phyloP scores from a whole-genome alignment of 106 monocot genomes.

The Phalaenopsis equestris region DNA sequence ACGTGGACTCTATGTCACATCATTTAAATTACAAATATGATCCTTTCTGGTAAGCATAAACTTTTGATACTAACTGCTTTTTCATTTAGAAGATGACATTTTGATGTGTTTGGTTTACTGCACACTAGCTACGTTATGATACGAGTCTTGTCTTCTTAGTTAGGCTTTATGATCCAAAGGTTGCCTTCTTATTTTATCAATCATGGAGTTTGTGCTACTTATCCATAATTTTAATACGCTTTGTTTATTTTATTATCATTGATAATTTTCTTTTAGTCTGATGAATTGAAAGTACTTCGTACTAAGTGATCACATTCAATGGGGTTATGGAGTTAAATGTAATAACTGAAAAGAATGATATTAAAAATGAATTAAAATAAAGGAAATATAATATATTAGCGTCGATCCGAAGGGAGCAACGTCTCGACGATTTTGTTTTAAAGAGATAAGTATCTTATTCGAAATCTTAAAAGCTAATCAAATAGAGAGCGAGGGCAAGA shows the following conservation, averaged over 20 bases:
- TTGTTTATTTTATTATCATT: background rate
- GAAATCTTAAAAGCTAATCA: no score
- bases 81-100: background rate
- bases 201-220: background rate
- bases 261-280: background rate
- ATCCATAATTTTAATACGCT: background rate
- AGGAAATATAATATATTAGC: no score
- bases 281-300: background rate
- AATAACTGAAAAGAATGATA: no score
- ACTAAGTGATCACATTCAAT: background rate
- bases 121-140: background rate
- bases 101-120: background rate
- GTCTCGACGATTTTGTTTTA: no score
- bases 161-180: background rate
- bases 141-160: background rate
- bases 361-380: no score
- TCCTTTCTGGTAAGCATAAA: background rate
- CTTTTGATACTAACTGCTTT: background rate
- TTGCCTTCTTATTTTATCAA: background rate
- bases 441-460: no score
- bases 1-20: background rate
- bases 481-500: no score
- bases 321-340: background rate
- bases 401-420: no score
- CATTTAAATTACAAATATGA: background rate